A percentile compares a stretch with the other conserved stretches of the same genome.
Conservation (phyloP, 768 basidiomycete genomes). For the Mycena rebaudengoi region DNA sequence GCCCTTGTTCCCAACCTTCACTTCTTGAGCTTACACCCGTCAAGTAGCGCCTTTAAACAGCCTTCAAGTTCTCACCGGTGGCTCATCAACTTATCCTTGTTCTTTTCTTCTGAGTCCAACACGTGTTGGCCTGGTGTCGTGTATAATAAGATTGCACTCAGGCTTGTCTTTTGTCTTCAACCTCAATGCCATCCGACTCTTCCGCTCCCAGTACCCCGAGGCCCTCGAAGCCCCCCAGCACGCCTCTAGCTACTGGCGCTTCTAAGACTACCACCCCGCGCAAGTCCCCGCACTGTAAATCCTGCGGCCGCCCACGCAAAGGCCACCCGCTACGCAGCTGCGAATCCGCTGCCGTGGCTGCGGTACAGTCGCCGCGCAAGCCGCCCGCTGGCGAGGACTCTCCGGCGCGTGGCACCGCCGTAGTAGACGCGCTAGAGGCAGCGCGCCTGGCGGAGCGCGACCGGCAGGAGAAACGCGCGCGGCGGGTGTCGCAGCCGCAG, state of each 20-base stretch:
- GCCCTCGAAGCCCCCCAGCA: not conserved
- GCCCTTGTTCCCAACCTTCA: no score
- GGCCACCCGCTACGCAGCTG: slow-evolving; percentile 25
- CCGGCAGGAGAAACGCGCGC: slow-evolving; percentile 17
- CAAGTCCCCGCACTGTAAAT: slow-evolving; percentile 27
- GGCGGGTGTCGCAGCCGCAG: slow-evolving; percentile 15
- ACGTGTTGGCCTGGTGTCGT: no score
- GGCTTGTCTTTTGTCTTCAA: not conserved
- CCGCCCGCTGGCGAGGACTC: no score
- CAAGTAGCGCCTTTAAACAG: no score
- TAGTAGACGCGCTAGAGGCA: slow-evolving; percentile 6
- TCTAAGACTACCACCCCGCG: slow-evolving; percentile 16
- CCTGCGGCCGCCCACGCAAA: slow-evolving; percentile 28
- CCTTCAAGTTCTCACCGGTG: no score
- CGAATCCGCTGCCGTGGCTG: not conserved
- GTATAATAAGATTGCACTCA: no score
- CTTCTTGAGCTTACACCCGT: no score
- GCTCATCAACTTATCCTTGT: no score
- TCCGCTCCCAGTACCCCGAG: slow-evolving; percentile 12
- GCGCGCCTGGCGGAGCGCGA: slow-evolving; percentile 21
- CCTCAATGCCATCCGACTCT: slow-evolving; percentile 4
- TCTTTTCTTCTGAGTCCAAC: no score
- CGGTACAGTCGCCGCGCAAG: no score
- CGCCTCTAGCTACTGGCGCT: not conserved
- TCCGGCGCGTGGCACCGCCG: no score